phyloP scores from a whole-genome alignment of 2,329 filamentous ascomycete genomes.

The Xylariaceae sp. region DNA sequence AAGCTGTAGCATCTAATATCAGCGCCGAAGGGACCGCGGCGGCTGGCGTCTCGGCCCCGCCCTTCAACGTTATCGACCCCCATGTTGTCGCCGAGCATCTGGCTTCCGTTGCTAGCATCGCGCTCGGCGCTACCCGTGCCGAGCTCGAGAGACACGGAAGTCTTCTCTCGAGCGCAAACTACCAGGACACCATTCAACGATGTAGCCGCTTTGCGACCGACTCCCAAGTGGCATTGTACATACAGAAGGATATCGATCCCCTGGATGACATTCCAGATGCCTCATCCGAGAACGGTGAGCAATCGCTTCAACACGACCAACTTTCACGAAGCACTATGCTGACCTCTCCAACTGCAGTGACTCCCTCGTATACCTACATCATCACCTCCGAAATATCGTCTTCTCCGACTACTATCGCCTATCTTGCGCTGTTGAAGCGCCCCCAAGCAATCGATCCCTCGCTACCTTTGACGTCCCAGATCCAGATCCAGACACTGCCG shows the following conservation, averaged over 20 bases:
- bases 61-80: constrained; percentile 60
- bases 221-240: constrained; percentile 80
- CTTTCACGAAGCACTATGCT: constrained; percentile 19
- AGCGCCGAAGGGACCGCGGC: constrained; percentile 37
- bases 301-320: constrained; percentile 6
- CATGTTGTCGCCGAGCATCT: constrained; percentile 66
- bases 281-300: constrained; percentile 41
- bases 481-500: constrained; percentile 89
- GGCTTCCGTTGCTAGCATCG: constrained; percentile 63
- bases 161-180: constrained; percentile 67
- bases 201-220: constrained; percentile 88
- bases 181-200: constrained; percentile 76
- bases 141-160: constrained; percentile 80
- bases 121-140: constrained; percentile 66
- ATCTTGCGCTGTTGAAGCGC: constrained; percentile 84
- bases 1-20: constrained; percentile 45
- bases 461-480: constrained; percentile 77
- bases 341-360: constrained; percentile 32
- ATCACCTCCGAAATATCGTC: constrained; percentile 78
- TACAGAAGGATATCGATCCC: constrained; percentile 72
- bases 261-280: constrained; percentile 49
- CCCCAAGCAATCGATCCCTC: constrained; percentile 80
- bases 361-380: constrained; percentile 65
- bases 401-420: constrained; percentile 73
- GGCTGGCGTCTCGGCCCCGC: constrained; percentile 43